phyloP scores from a whole-genome alignment of 2,329 filamentous ascomycete genomes.

The Colletotrichum zoysiae region DNA sequence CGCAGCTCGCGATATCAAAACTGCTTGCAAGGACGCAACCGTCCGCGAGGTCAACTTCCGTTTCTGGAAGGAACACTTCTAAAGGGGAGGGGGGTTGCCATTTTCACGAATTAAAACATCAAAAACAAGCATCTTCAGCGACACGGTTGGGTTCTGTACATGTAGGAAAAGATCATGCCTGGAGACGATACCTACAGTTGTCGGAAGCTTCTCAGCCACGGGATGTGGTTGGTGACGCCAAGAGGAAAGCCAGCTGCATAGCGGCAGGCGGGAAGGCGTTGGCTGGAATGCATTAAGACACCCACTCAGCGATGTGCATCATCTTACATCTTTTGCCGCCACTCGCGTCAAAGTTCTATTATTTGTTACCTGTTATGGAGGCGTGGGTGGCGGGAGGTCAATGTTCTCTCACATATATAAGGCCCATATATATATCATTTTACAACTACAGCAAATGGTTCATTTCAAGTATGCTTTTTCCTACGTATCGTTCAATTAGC shows the following conservation, averaged over 20 bases:
- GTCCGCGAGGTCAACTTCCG: conserved; percentile 88
- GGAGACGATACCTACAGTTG: conserved; percentile 27
- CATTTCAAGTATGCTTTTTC: not conserved
- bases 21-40: conserved; percentile 80
- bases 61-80: conserved; percentile 99
- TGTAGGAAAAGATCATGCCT: conserved; percentile 15
- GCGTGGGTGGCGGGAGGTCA: conserved; percentile 20
- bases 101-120: conserved; percentile 9
- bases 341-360: conserved; percentile 25
- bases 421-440: conserved; percentile 35
- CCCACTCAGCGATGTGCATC: conserved; percentile 36
- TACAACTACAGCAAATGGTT: conserved; percentile 26
- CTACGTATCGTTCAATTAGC: conserved; percentile 3
- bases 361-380: conserved; percentile 9
- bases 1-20: conserved; percentile 84
- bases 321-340: conserved; percentile 36
- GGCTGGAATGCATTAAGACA: conserved; percentile 37
- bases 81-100: conserved; percentile 45
- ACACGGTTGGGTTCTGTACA: conserved; percentile 18
- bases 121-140: conserved; percentile 15
- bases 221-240: conserved; percentile 3
- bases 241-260: conserved; percentile 15
- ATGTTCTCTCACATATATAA: conserved; percentile 37
- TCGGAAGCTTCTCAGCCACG: conserved; percentile 8
- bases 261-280: conserved; percentile 35